Conservation (phyloP, 129 eudicot species). For the Centaurea solstitialis region DNA sequence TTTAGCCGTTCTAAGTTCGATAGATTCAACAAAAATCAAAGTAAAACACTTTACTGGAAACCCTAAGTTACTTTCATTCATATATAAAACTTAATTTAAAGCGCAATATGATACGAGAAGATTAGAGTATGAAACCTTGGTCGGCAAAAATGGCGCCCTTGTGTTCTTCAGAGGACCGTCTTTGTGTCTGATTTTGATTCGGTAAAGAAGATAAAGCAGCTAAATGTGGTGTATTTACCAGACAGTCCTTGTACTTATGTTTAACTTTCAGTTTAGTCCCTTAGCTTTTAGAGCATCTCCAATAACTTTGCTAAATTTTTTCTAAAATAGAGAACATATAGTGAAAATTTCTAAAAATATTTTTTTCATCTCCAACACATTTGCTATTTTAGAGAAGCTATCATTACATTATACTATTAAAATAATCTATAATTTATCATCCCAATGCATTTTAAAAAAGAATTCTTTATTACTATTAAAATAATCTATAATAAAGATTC, state of each 20-base stretch:
- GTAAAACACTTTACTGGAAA: neutral
- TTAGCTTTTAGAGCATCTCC: too few relatives aligned
- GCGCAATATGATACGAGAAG: neutral
- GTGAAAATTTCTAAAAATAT: too few relatives aligned
- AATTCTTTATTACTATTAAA: too few relatives aligned
- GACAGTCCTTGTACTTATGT: conserved; percentile 2
- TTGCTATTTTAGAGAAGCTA: too few relatives aligned
- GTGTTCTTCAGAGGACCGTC: neutral
- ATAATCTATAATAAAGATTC: too few relatives aligned
- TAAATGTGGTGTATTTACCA: neutral
- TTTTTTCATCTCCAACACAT: too few relatives aligned
- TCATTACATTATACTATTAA: too few relatives aligned
- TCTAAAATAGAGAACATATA: too few relatives aligned
- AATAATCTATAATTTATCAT: too few relatives aligned
- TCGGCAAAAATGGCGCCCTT: conserved; percentile 10
- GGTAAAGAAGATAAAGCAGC: conserved; percentile 24
- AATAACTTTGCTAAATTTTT: too few relatives aligned
- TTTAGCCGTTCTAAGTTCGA: neutral
- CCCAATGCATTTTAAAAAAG: too few relatives aligned
- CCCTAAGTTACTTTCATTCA: neutral
- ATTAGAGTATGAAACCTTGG: conserved; percentile 18
- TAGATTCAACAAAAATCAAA: neutral
- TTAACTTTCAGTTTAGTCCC: neutral
- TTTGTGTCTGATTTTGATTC: neutral
- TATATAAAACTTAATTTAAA: neutral